Evolutionary conservation across 2,329 filamentous ascomycete genomes (phyloP).

Genomic region (Venturia nashicola): DNA sequence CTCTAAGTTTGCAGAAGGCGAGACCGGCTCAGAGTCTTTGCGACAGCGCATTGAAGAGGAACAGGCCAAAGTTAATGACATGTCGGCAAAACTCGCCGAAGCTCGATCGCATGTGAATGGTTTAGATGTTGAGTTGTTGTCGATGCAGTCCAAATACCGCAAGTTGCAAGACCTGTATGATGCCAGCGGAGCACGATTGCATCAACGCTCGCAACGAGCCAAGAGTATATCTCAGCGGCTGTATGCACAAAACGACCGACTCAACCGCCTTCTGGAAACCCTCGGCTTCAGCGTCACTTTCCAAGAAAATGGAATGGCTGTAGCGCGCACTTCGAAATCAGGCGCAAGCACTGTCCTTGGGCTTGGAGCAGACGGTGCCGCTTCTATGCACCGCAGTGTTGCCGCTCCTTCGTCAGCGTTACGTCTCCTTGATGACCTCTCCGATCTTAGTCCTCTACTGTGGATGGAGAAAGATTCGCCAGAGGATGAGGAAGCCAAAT

Average conservation of each 20-base stretch:
- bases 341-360: slow-evolving; percentile 24
- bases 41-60: slow-evolving; percentile 64
- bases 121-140: slow-evolving; percentile 62
- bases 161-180: slow-evolving; percentile 40
- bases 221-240: slow-evolving; percentile 77
- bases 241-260: slow-evolving; percentile 70
- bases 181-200: slow-evolving; percentile 41
- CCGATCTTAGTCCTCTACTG: slow-evolving; percentile 62
- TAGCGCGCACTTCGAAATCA: slow-evolving; percentile 56
- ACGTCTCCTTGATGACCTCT: slow-evolving; percentile 41
- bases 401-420: slow-evolving; percentile 29
- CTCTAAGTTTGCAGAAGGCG: slow-evolving; percentile 64
- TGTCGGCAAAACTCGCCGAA: slow-evolving; percentile 60
- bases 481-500: slow-evolving; percentile 59
- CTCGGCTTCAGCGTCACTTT: slow-evolving; percentile 74
- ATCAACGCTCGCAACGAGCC: slow-evolving; percentile 58
- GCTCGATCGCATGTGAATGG: slow-evolving; percentile 64
- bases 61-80: slow-evolving; percentile 54
- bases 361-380: slow-evolving; percentile 24
- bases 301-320: slow-evolving; percentile 57
- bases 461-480: slow-evolving; percentile 65
- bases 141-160: slow-evolving; percentile 53
- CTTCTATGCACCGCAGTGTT: slow-evolving; percentile 27
- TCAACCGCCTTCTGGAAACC: slow-evolving; percentile 73
- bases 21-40: slow-evolving; percentile 69